Percentiles rank a stretch among this genome's conserved stretches.
Evolutionary conservation across 352 stramenopile genomes (phyloP).

Genomic region (Globisporangium emineosum): DNA sequence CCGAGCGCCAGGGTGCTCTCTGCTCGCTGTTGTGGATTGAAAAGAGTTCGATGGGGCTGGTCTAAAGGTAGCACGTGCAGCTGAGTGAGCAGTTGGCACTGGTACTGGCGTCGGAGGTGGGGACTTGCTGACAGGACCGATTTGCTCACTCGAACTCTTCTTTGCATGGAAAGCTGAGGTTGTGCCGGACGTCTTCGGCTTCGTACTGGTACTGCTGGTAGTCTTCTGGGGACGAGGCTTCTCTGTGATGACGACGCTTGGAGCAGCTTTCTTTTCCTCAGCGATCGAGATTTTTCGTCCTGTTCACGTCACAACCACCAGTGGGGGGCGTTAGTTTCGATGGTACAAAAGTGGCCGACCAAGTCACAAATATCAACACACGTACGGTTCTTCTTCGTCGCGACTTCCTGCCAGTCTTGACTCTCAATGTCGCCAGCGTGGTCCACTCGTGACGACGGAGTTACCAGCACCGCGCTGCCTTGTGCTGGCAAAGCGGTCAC

Average conservation of each 20-base stretch:
- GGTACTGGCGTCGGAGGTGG: too few relatives aligned
- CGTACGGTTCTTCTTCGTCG: slow-evolving; percentile 30
- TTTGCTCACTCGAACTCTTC: not conserved
- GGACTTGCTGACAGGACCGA: not conserved
- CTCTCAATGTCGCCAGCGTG: not conserved
- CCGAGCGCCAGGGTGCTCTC: too few relatives aligned
- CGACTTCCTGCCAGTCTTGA: slow-evolving; percentile 22
- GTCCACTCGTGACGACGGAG: not conserved
- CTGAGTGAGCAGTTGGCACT: too few relatives aligned
- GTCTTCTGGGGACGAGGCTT: not conserved
- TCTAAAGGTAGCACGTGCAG: too few relatives aligned
- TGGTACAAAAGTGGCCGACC: not conserved
- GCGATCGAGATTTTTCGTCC: slow-evolving; percentile 8
- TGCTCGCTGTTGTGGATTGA: too few relatives aligned
- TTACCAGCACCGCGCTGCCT: too few relatives aligned
- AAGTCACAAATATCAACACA: not conserved
- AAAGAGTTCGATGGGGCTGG: too few relatives aligned
- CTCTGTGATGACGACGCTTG: not conserved
- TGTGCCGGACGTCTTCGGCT: not conserved
- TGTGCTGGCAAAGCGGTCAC: not conserved
- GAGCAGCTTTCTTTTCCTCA: slow-evolving; percentile 2
- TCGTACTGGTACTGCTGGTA: not conserved
- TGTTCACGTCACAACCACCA: not conserved
- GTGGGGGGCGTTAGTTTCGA: not conserved
- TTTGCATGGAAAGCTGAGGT: not conserved